A percentile compares a stretch with the other conserved stretches of the same genome.
Conservation (phyloP, 768 basidiomycete species). For the Mycena metata region DNA sequence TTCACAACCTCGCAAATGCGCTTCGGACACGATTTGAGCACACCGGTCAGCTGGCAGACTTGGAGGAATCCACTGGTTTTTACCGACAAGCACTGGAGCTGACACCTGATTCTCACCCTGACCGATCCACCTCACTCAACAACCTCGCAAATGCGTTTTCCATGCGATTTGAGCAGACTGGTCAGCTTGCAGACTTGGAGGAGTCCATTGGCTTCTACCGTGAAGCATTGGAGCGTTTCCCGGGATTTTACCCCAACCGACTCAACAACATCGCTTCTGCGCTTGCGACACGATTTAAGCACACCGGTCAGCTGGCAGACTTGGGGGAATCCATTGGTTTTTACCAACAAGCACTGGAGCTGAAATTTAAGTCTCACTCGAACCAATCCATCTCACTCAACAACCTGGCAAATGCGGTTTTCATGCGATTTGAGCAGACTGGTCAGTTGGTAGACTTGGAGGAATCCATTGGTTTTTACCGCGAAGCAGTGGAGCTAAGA, state of each 20-base stretch:
- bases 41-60: slow-evolving; percentile 14
- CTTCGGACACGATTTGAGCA: neutral
- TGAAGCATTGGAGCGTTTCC: neutral
- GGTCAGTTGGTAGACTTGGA: slow-evolving; percentile 14
- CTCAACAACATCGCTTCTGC: slow-evolving; percentile 2
- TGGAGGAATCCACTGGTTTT: slow-evolving; percentile 11
- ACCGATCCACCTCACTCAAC: slow-evolving; percentile 5
- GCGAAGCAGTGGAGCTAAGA: slow-evolving; percentile 7
- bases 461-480: slow-evolving; percentile 10
- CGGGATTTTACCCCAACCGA: slow-evolving; percentile 6
- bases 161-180: slow-evolving; percentile 7
- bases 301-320: slow-evolving; percentile 4
- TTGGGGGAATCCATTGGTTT: slow-evolving; percentile 1
- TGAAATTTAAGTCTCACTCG: neutral
- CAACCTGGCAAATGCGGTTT: too few species aligned
- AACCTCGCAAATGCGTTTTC: slow-evolving; percentile 1
- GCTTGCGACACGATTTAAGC: neutral
- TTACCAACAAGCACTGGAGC: too few species aligned
- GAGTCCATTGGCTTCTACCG: slow-evolving; percentile 6
- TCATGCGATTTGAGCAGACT: neutral
- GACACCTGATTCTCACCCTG: slow-evolving; percentile 9
- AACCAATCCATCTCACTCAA: neutral
- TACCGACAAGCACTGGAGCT: slow-evolving; percentile 5
- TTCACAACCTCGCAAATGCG: too few species aligned
- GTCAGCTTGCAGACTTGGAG: slow-evolving; percentile 16